A percentile compares a stretch with the other conserved stretches of the same genome.
Evolutionary conservation across 176 grass and related monocot species (phyloP).

Genomic region (Bonia amplexicaulis): DNA sequence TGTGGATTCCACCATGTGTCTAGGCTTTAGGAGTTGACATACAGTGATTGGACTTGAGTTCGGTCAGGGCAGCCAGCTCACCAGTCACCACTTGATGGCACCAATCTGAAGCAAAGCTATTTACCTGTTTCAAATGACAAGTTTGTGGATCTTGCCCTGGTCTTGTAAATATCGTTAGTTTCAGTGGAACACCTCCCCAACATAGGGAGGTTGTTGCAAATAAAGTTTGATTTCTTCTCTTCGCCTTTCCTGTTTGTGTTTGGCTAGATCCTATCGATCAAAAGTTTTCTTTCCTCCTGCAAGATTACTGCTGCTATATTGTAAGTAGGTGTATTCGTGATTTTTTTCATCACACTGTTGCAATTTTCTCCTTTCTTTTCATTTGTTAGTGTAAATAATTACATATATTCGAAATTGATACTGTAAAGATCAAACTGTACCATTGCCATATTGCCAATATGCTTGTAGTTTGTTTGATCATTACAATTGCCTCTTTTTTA

Average conservation of each 20-base stretch:
- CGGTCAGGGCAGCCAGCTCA: background rate
- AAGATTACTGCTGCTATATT: background rate
- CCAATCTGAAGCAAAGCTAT: background rate
- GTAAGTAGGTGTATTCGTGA: background rate
- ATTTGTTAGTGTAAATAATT: conserved; percentile 11
- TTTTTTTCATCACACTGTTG: background rate
- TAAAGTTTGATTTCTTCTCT: background rate
- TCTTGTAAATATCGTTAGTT: background rate
- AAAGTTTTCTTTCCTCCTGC: background rate
- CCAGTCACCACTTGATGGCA: background rate
- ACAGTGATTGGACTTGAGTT: background rate
- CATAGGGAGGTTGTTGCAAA: background rate
- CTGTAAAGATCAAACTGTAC: background rate
- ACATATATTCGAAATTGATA: background rate
- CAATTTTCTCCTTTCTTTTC: background rate
- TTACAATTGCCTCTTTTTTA: background rate
- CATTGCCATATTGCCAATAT: background rate
- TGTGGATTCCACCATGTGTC: background rate
- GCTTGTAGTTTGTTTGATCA: conserved; percentile 27
- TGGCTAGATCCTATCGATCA: background rate
- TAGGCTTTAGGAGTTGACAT: background rate
- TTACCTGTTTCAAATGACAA: background rate
- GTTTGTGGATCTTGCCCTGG: background rate
- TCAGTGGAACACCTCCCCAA: background rate
- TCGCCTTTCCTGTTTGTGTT: background rate